Evolutionary conservation across 345 rosid species (phyloP), one percentile per base, ranked within the genome.

Genomic region (Lepidium didymum): DNA sequence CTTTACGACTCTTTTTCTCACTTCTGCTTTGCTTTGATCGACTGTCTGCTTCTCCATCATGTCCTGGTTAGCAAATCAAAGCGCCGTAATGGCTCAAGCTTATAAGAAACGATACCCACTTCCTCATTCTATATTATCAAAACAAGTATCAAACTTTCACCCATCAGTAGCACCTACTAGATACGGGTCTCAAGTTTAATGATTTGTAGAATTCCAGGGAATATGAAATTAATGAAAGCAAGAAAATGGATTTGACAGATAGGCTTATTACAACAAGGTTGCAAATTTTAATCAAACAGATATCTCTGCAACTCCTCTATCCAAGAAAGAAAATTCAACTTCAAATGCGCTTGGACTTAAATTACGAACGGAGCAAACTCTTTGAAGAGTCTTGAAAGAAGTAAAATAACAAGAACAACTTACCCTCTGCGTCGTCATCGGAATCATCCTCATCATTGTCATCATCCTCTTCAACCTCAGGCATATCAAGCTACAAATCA

Each of bases 11-110:
- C 78, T 90, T 90, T 79, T 90, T 90, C 54, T 90, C 97, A 25
- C 97, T 90, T 77, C 95, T 79, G 81, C 95, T 90, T 70, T 90
- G 97, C 78, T 87, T 90, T 38, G 85, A 86, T 41, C 87, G 82
- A 42, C 89, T 81, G 19, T 77, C 73, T 9, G 61, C 85, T 51
- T 85, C 95, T 36, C 83, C 95, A 62, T 83, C 84, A 34, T 54
- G 84, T 65, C 73, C 73, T 74, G 68, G 29, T 56, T 33, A 56
- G 57, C 65, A 47, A 56, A 62, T 38, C 38, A 41, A 31, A 41
- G 42, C 1, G 12, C n/a, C 23, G 6, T 51, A 33, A 67, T 34
- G 72, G 8, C 55, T 44, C 14, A 34, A 51, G 51, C 51, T 13
- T 10, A 60, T 60, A 31, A 13, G 36, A 60, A 50, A 59, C 18